phyloP scores from a whole-genome alignment of 78 protist genomes.

The Dictyostelium firmibasis region DNA sequence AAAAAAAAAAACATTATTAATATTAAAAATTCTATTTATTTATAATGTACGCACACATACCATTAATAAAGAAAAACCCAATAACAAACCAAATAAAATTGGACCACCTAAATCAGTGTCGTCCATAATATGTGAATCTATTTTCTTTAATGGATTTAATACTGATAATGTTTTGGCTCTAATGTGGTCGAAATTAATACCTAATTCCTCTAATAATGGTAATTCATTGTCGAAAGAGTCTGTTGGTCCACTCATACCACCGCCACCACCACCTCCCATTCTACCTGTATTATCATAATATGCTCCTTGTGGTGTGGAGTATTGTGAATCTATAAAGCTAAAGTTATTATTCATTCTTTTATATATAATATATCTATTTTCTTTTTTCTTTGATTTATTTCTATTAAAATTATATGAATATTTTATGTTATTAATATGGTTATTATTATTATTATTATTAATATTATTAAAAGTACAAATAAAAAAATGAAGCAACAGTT shows the following conservation, averaged over 20 bases:
- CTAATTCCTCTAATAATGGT: conserved; percentile 84
- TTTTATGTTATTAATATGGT: neutral
- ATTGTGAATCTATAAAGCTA: conserved; percentile 12
- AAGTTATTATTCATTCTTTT: neutral
- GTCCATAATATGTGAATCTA: conserved; percentile 87
- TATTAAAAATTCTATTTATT: neutral
- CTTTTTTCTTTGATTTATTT: neutral
- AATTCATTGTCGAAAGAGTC: conserved; percentile 62
- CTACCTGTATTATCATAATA: conserved; percentile 34
- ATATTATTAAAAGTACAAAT: neutral
- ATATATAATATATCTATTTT: neutral
- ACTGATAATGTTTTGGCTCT: conserved; percentile 80
- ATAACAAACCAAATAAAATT: conserved; percentile 84
- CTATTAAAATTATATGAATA: neutral
- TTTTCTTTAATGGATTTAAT: conserved; percentile 84
- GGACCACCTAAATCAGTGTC: conserved; percentile 97
- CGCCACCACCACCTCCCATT: conserved; percentile 38
- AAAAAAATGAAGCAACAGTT: neutral
- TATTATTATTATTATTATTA: neutral
- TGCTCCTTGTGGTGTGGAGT: neutral
- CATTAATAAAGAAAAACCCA: conserved; percentile 89
- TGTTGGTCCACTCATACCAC: neutral
- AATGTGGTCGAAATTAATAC: conserved; percentile 87
- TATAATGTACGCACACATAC: conserved; percentile 30
- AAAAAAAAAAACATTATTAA: neutral